A percentile compares a stretch with the other conserved stretches of the same genome.
These are phyloP conservation scores for Echites panduratus DNA, from an alignment of 257 asterid species.

Conservation along the genomic window DNA sequence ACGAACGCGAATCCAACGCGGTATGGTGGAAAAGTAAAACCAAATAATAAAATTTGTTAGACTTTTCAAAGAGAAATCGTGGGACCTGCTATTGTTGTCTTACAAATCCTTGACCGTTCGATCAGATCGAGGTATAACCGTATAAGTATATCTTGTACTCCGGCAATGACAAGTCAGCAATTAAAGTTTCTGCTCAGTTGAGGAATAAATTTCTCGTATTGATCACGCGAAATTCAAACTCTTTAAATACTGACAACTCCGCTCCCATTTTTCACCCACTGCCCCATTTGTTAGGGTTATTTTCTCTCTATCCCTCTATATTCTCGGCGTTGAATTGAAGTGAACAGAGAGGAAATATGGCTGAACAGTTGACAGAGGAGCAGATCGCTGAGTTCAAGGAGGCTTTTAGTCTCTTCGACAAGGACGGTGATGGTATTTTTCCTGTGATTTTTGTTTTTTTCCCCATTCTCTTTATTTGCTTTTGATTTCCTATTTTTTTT, in stretches of 20 bases:
- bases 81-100: not conserved
- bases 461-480: not conserved
- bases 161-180: not conserved
- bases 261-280: not conserved
- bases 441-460: not conserved
- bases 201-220: not conserved
- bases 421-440: conserved; percentile 36
- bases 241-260: not conserved
- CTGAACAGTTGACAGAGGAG: conserved; percentile 34
- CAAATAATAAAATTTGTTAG: not conserved
- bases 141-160: not conserved
- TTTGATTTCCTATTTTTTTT: not conserved
- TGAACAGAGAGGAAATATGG: conserved; percentile 12
- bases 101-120: not conserved
- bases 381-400: conserved; percentile 43
- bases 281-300: conserved; percentile 5
- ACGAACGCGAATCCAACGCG: no score
- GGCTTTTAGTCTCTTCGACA: conserved; percentile 37
- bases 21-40: no score
- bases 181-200: not conserved
- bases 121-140: not conserved
- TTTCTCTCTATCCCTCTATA: not conserved
- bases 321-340: conserved; percentile 1
- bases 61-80: not conserved
- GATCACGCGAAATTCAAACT: not conserved